Evolutionary conservation across 768 basidiomycete genomes (phyloP).

Genomic region (Vishniacozyma victoriae): DNA sequence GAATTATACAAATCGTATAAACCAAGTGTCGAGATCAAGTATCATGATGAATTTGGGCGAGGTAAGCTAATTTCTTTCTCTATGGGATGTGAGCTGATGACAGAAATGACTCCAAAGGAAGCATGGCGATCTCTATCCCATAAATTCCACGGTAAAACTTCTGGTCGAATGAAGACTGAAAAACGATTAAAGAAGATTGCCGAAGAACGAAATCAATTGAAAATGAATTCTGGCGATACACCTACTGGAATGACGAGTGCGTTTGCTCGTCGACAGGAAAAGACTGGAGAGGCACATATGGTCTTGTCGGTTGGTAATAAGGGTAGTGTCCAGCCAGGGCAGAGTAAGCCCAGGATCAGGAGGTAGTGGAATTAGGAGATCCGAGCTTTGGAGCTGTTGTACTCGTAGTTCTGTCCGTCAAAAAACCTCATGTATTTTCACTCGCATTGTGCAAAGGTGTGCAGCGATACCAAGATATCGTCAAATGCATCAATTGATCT

Average conservation of each 20-base stretch:
- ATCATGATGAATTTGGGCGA: conserved; percentile 93
- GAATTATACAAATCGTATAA: conserved; percentile 90
- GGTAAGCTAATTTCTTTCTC: conserved; percentile 34
- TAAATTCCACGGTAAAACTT: conserved; percentile 96
- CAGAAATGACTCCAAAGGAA: conserved; percentile 71
- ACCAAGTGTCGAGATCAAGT: conserved; percentile 91
- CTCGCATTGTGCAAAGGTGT: too few relatives aligned
- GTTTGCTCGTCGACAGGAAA: conserved; percentile 87
- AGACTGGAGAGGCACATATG: conserved; percentile 92
- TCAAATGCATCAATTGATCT: too few relatives aligned
- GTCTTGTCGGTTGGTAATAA: conserved; percentile 88
- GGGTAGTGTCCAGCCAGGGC: conserved; percentile 57
- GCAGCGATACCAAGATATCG: too few relatives aligned
- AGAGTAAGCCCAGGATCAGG: conserved; percentile 1
- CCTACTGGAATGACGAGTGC: conserved; percentile 90
- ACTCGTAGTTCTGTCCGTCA: too few relatives aligned
- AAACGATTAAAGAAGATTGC: conserved; percentile 92
- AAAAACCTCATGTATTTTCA: too few relatives aligned
- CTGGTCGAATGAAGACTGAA: conserved; percentile 94
- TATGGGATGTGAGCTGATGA: conserved; percentile 18
- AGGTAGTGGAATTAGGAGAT: too few relatives aligned
- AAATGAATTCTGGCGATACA: conserved; percentile 93
- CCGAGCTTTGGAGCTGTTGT: too few relatives aligned
- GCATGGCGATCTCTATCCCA: conserved; percentile 98
- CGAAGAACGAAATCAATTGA: conserved; percentile 90